A percentile compares a stretch with the other conserved stretches of the same genome.
These are phyloP conservation scores for Leptographium lundbergii DNA, from an alignment of 2,329 filamentous ascomycete species.

Conservation along the genomic window DNA sequence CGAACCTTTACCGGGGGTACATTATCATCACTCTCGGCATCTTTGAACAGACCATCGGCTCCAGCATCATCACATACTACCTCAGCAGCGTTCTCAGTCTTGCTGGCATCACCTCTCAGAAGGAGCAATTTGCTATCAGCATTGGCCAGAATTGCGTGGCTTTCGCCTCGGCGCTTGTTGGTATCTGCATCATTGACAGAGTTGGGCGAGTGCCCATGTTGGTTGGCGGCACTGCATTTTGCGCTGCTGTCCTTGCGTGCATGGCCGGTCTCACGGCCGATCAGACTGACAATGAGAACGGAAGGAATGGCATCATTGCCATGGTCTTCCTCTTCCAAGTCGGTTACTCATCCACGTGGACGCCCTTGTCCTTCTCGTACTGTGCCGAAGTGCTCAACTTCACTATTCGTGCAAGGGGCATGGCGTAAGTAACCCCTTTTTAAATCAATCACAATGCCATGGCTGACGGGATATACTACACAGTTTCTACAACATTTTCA, in stretches of 20 bases:
- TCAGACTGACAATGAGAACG: not conserved
- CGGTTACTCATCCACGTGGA: slow-evolving; percentile 4
- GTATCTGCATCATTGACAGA: slow-evolving; percentile 8
- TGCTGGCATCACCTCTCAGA: slow-evolving; percentile 35
- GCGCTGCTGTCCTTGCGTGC: slow-evolving; percentile 3
- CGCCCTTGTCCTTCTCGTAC: slow-evolving; percentile 3
- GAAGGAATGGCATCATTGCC: slow-evolving; percentile 4
- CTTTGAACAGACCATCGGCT: slow-evolving; percentile 31
- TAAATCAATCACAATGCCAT: not conserved
- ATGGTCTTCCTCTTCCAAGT: slow-evolving; percentile 6
- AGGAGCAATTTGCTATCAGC: slow-evolving; percentile 35
- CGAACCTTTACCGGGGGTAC: slow-evolving; percentile 1
- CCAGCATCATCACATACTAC: slow-evolving; percentile 32
- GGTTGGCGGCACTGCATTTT: slow-evolving; percentile 8
- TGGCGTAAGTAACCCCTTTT: slow-evolving; percentile 1
- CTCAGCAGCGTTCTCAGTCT: slow-evolving; percentile 34
- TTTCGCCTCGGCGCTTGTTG: slow-evolving; percentile 1
- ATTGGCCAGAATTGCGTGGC: slow-evolving; percentile 6
- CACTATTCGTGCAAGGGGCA: slow-evolving; percentile 5
- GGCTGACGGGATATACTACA: not conserved
- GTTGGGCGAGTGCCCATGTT: slow-evolving; percentile 11
- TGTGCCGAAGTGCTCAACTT: slow-evolving; percentile 5
- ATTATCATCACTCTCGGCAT: slow-evolving; percentile 18
- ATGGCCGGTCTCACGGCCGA: slow-evolving; percentile 4
- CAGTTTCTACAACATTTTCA: slow-evolving; percentile 5